Conservation (phyloP, 2,329 filamentous ascomycete species). For the Pyrenochaeta sp. region DNA sequence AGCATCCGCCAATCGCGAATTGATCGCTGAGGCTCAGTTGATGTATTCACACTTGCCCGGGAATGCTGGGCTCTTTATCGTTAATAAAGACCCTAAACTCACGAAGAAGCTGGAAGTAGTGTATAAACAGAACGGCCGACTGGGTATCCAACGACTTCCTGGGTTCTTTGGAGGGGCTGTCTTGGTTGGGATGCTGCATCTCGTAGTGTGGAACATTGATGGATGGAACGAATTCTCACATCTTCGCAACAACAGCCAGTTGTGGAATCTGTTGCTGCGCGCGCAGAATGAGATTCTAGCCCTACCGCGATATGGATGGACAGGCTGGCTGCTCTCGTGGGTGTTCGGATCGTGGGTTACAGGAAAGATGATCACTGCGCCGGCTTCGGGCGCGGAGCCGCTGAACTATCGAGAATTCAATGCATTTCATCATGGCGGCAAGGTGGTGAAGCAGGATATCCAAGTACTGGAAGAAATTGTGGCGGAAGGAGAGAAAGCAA, state of each 20-base stretch:
- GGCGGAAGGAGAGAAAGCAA: conserved; percentile 23
- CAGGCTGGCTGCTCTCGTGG: conserved; percentile 25
- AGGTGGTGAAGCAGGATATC: conserved; percentile 30
- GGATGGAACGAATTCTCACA: conserved; percentile 18
- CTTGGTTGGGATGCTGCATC: conserved; percentile 18
- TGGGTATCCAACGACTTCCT: conserved; percentile 9
- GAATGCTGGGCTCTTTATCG: conserved; percentile 9
- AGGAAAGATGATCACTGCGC: conserved; percentile 6
- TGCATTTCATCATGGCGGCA: conserved; percentile 30
- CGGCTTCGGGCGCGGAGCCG: conserved; percentile 13
- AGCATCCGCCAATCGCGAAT: conserved; percentile 5
- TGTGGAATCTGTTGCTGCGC: conserved; percentile 23
- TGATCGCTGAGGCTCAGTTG: conserved; percentile 21
- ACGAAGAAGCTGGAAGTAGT: conserved; percentile 11
- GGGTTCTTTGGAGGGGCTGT: conserved; percentile 4
- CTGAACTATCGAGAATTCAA: conserved; percentile 26
- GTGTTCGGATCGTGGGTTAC: conserved; percentile 24
- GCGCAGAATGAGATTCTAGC: conserved; percentile 26
- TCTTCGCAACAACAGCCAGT: conserved; percentile 13
- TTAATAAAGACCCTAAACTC: conserved; percentile 18
- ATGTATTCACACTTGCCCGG: conserved; percentile 9
- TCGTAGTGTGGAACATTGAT: conserved; percentile 22
- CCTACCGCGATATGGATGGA: conserved; percentile 27
- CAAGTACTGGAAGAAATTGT: conserved; percentile 18
- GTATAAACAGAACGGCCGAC: conserved; percentile 15